Percentiles rank a stretch among this genome's conserved stretches.
Conservation (phyloP, 495 filamentous ascomycete species). For the Penicillium argentinense region DNA sequence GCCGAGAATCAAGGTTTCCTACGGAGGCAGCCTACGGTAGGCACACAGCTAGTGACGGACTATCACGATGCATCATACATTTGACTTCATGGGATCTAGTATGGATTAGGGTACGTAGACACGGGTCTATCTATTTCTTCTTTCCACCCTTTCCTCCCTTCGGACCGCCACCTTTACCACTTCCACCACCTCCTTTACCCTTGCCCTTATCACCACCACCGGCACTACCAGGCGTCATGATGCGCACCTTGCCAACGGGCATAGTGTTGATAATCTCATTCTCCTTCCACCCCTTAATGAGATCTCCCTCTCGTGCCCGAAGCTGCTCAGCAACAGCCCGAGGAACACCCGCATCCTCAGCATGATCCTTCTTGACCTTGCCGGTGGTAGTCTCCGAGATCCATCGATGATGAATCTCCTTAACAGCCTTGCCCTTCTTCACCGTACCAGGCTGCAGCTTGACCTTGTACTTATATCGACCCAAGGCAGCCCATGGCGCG, state of each 20-base stretch:
- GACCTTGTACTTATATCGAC: slow-evolving; percentile 78
- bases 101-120: no score
- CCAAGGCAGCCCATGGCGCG: slow-evolving; percentile 82
- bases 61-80: no score
- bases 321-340: slow-evolving; percentile 71
- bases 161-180: slow-evolving; percentile 42
- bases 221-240: slow-evolving; percentile 61
- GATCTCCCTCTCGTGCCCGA: slow-evolving; percentile 77
- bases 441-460: slow-evolving; percentile 87
- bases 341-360: slow-evolving; percentile 51
- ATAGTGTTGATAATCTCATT: slow-evolving; percentile 79
- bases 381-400: slow-evolving; percentile 48
- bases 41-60: no score
- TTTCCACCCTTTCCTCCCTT: slow-evolving; percentile 26
- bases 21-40: no score
- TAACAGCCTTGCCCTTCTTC: slow-evolving; percentile 95
- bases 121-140: slow-evolving; percentile 14
- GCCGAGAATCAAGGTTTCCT: no score
- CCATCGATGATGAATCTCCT: slow-evolving; percentile 82
- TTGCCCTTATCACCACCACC: slow-evolving; percentile 47
- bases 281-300: slow-evolving; percentile 76
- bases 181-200: slow-evolving; percentile 43
- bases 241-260: slow-evolving; percentile 81
- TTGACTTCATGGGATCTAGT: no score
- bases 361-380: slow-evolving; percentile 50